Base-by-base conservation (phyloP, 192 early-diverging fungal species). In the Geranomyces michiganensis region DNA sequence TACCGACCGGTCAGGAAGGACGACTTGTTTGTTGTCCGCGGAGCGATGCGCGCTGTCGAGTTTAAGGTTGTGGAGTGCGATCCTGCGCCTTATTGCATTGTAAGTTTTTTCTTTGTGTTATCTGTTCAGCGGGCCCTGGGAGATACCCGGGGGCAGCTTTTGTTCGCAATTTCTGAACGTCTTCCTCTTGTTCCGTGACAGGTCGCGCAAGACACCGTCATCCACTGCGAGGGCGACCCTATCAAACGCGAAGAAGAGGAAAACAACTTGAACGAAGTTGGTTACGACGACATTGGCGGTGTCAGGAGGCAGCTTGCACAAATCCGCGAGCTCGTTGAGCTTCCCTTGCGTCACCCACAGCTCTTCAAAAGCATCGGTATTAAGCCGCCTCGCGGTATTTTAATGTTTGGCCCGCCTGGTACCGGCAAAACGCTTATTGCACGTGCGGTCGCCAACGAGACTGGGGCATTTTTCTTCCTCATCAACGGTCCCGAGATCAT, bases 401-500 rank as follows among this genome's bases (percentile, higher is more conserved):
- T 99, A 47, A 93, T 99, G 93, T 97, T 88, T 74, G 97, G 97
- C 49, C 97, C 97, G 15, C 97, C 97, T 13, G 97, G 97, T 84
- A 98, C 96, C 15, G 97, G 97, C 83, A 99, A 99, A 79, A 99
- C 97, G 10, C 84, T 99, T 71, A 96, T 99, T 82, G 97, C 97
- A 6, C 91, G 96, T 69, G 96, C 97, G 7, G 96, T 99, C 4
- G 97, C 97, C 62, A 98, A 98, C 79, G 97, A 99, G 78, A 98
- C 96, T 36, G 97, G 97, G 29, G 97, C 96, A 14, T 98, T 98
- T 90, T 96, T 99, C 89, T 98, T 99, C 84, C 79, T 96, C 53
- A 98, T 99, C 83, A 98, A 98, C 76, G 97, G 96, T 44, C 97
- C 97, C 59, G 96, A 98, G 78, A 98, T 99, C 76, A 98, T 99